Evolutionary conservation across 1,139 yeast species (phyloP), one percentile per base, ranked within the genome.

Genomic region (Hemisphaericaspora xylofermentans): DNA sequence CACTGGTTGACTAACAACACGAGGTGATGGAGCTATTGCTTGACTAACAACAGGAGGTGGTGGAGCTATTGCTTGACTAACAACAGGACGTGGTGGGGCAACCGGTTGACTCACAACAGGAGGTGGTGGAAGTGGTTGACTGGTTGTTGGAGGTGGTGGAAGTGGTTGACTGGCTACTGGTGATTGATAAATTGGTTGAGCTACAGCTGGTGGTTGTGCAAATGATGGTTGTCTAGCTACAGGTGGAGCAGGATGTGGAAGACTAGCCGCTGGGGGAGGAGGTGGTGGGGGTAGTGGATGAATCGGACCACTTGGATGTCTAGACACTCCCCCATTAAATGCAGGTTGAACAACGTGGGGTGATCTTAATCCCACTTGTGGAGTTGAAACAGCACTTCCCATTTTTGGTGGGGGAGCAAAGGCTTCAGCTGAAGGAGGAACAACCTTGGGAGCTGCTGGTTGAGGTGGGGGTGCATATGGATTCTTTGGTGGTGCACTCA

Each of bases 381-480:
- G 55, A 13, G 54, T 48, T n/a, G 58, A 54, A 14, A 47, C 39
- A 14, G 46, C 38, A 10, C 51, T 49, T 13, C 48, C 51, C 35
- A 47, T 43, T 9, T 21, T 35, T 28, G 38, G 39, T 13, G 56
- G 42, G 21, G 44, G 46, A 18, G 49, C 51, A 15, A 49, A 43
- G n/a, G 44, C 43, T 21, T 53, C 50, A 16, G 53, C 40, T 17
- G 45, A 48, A 26, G 49, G 44, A 13, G 38, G 30, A 14, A 30
- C 21, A 25, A 25, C 10, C 18, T 26, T 29, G 6, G 22, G 6
- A 13, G 48, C 42, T 15, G 47, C 44, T 7, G 49, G 38, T 14
- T 42, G 47, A 9, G 57, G 47, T 35, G 70, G 60, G 27, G 69
- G 63, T 35, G 76, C 76, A 44, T 67, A 64, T 34, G 74, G 71